Percentiles rank a stretch among this genome's conserved stretches.
These are phyloP conservation scores for Salix udensis DNA, from an alignment of 345 rosid species.

Conservation along the genomic window DNA sequence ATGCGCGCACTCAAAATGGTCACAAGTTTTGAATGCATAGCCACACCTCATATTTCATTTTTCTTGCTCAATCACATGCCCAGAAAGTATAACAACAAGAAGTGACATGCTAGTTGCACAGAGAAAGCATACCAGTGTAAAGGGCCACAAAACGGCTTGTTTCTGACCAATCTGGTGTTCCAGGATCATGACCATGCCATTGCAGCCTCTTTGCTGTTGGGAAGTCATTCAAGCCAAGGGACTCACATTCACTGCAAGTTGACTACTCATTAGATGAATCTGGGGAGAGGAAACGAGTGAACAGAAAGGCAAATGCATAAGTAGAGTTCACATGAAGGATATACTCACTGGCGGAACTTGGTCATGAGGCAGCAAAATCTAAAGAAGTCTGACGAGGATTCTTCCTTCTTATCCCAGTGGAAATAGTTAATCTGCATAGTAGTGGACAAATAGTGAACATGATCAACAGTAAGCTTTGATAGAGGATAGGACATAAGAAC, in stretches of 20 bases:
- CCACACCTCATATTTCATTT: neutral
- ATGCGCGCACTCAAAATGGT: too few species aligned
- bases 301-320: neutral
- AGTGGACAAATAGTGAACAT: slow-evolving; percentile 16
- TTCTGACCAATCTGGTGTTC: slow-evolving; percentile 82
- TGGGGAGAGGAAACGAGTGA: neutral
- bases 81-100: neutral
- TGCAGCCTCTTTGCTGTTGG: slow-evolving; percentile 88
- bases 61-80: neutral
- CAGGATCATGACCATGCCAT: slow-evolving; percentile 86
- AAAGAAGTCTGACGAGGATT: slow-evolving; percentile 64
- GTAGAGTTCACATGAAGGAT: slow-evolving; percentile 4
- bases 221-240: slow-evolving; percentile 75
- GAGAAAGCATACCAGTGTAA: slow-evolving; percentile 57
- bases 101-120: neutral
- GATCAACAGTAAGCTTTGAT: slow-evolving; percentile 6
- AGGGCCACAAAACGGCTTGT: slow-evolving; percentile 89
- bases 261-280: slow-evolving; percentile 4
- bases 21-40: neutral
- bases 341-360: slow-evolving; percentile 69
- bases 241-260: slow-evolving; percentile 74
- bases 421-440: slow-evolving; percentile 70
- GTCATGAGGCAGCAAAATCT: slow-evolving; percentile 78
- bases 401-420: slow-evolving; percentile 90
- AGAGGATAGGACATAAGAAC: neutral